A percentile compares a stretch with the other conserved stretches of the same genome.
These are phyloP conservation scores for Rubus parviflorus DNA, from an alignment of 306 rosid species.

Conservation along the genomic window DNA sequence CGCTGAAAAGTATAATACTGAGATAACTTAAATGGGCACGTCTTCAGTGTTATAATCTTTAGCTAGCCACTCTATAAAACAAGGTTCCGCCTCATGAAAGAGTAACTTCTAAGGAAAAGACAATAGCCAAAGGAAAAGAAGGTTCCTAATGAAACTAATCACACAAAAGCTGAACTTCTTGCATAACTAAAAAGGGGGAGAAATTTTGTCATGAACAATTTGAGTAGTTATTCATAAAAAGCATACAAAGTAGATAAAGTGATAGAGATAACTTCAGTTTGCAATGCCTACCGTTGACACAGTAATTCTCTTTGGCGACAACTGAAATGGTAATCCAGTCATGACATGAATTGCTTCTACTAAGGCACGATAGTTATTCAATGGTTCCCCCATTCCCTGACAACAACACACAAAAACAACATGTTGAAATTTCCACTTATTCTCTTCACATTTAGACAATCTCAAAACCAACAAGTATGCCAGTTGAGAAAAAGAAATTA, in stretches of 20 bases:
- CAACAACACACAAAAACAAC: neutral
- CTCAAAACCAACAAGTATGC: neutral
- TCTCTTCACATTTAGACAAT: neutral
- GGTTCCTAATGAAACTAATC: neutral
- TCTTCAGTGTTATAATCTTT: neutral
- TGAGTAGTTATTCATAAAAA: neutral
- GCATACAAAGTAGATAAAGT: neutral
- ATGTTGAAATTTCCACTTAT: neutral
- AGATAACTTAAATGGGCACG: neutral
- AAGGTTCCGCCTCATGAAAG: neutral
- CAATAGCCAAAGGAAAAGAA: neutral
- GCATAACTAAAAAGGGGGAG: neutral
- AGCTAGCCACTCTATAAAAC: neutral
- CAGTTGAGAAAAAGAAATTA: conserved; percentile 18
- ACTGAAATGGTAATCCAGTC: conserved; percentile 77
- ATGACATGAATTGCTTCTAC: conserved; percentile 80
- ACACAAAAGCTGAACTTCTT: neutral
- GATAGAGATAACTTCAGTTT: neutral
- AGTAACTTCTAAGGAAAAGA: neutral
- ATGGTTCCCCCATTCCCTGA: conserved; percentile 98
- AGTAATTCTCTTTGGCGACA: conserved; percentile 78
- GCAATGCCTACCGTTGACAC: conserved; percentile 63
- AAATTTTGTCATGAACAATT: too few species aligned
- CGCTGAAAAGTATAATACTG: neutral
- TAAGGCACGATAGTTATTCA: conserved; percentile 76